Percentiles rank a stretch among this genome's conserved stretches.
phyloP scores from a whole-genome alignment of 2,329 filamentous ascomycete species.

The Sarocladium strictum region DNA sequence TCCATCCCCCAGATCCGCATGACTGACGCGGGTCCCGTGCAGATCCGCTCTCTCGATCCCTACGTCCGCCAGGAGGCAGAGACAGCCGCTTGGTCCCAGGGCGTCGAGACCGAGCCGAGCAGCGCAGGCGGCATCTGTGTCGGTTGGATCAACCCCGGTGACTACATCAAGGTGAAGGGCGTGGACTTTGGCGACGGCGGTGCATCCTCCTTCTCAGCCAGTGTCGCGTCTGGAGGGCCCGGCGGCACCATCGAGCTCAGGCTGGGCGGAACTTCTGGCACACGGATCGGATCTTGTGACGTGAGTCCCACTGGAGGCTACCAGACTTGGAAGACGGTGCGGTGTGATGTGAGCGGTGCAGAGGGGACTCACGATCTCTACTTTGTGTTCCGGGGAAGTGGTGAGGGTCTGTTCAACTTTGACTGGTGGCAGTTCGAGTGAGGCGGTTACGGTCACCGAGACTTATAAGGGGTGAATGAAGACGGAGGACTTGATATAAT shows the following conservation, averaged over 20 bases:
- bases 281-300: constrained; percentile 19
- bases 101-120: constrained; percentile 16
- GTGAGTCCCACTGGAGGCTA: constrained; percentile 20
- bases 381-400: constrained; percentile 16
- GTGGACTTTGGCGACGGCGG: constrained; percentile 23
- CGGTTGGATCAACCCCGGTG: constrained; percentile 19
- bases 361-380: constrained; percentile 17
- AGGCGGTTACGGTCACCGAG: neutral
- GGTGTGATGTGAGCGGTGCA: constrained; percentile 15
- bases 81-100: constrained; percentile 21
- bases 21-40: constrained; percentile 19
- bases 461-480: too few species aligned
- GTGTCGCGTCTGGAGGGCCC: constrained; percentile 18
- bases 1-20: constrained; percentile 21
- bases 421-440: constrained; percentile 20
- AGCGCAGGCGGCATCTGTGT: constrained; percentile 20
- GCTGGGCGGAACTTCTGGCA: constrained; percentile 19
- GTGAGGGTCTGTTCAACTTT: constrained; percentile 17
- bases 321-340: constrained; percentile 17
- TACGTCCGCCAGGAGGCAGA: constrained; percentile 21
- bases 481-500: too few species aligned
- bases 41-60: constrained; percentile 20
- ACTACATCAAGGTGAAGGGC: constrained; percentile 25
- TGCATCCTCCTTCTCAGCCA: constrained; percentile 17
- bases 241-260: constrained; percentile 22